A percentile compares a stretch with the other conserved stretches of the same genome.
Evolutionary conservation across 2,329 filamentous ascomycete species (phyloP).

Genomic region (Didymella keratinophila): DNA sequence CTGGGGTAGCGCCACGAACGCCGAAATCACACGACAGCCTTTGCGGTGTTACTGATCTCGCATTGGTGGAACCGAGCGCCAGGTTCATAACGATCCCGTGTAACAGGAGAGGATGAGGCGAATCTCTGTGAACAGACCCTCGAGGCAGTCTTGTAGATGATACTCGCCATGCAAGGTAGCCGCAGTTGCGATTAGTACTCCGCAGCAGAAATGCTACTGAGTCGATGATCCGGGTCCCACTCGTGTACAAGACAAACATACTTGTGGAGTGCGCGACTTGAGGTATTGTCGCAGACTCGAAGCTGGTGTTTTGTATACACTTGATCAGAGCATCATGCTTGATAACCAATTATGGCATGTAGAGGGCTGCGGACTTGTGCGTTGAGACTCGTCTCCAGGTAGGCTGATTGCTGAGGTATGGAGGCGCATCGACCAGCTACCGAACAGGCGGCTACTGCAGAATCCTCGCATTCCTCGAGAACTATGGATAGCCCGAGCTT

Average conservation of each 20-base stretch:
- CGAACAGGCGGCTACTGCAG: neutral
- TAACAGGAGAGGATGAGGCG: conserved; percentile 35
- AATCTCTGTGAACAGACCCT: conserved; percentile 22
- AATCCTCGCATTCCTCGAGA: neutral
- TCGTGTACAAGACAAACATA: conserved; percentile 1
- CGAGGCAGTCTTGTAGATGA: conserved; percentile 3
- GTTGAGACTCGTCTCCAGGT: neutral
- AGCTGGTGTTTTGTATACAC: neutral
- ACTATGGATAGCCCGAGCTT: conserved; percentile 32
- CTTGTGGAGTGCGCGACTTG: neutral
- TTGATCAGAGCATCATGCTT: neutral
- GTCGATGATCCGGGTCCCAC: conserved; percentile 1
- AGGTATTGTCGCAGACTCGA: conserved; percentile 7
- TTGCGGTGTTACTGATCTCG: conserved; percentile 48
- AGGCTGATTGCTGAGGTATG: neutral
- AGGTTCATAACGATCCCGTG: conserved; percentile 48
- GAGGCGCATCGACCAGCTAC: neutral
- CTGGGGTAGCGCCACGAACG: conserved; percentile 43
- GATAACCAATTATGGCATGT: neutral
- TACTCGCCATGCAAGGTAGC: conserved; percentile 1
- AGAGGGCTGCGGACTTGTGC: neutral
- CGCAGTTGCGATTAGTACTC: neutral
- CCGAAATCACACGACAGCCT: conserved; percentile 38
- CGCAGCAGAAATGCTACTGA: conserved; percentile 6
- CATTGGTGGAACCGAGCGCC: conserved; percentile 48